A percentile compares a stretch with the other conserved stretches of the same genome.
phyloP scores from a whole-genome alignment of 2,329 filamentous ascomycete species.

The Karstenula rhodostoma region DNA sequence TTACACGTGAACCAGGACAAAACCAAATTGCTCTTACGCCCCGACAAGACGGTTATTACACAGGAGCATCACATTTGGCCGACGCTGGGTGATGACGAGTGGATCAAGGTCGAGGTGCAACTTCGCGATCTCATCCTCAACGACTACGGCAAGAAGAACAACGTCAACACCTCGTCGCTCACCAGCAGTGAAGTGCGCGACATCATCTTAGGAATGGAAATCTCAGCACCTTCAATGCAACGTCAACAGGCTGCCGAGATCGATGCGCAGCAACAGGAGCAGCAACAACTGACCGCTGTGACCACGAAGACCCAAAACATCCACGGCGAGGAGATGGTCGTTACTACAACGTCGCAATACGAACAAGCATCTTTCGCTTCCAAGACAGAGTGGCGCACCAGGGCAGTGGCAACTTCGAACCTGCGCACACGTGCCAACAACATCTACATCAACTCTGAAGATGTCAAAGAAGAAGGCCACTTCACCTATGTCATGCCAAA shows the following conservation, averaged over 20 bases:
- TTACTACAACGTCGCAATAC: constrained; percentile 97
- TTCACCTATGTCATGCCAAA: constrained; percentile 99
- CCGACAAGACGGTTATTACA: constrained; percentile 97
- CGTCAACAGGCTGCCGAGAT: constrained; percentile 98
- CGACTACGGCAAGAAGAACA: constrained; percentile 99
- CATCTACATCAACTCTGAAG: constrained; percentile 97
- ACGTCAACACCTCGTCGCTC: constrained; percentile 96
- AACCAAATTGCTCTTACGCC: constrained; percentile 92
- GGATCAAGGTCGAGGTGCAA: constrained; percentile 99
- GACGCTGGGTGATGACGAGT: constrained; percentile 90
- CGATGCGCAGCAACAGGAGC: constrained; percentile 97
- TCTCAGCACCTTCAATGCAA: constrained; percentile 96
- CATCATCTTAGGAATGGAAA: constrained; percentile 99
- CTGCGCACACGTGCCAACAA: constrained; percentile 94
- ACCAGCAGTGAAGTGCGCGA: constrained; percentile 97
- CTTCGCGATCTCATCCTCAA: constrained; percentile 95
- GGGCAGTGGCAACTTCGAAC: constrained; percentile 96
- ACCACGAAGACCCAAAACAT: constrained; percentile 99
- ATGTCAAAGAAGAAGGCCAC: constrained; percentile 85
- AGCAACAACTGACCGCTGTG: constrained; percentile 93
- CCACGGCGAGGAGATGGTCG: constrained; percentile 96
- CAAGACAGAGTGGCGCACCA: constrained; percentile 97
- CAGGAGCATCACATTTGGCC: constrained; percentile 99
- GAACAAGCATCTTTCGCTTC: constrained; percentile 98
- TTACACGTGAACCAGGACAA: constrained; percentile 98